Evolutionary conservation across 805 yeast species (phyloP).

Genomic region (Saturnispora serradocipensis): DNA sequence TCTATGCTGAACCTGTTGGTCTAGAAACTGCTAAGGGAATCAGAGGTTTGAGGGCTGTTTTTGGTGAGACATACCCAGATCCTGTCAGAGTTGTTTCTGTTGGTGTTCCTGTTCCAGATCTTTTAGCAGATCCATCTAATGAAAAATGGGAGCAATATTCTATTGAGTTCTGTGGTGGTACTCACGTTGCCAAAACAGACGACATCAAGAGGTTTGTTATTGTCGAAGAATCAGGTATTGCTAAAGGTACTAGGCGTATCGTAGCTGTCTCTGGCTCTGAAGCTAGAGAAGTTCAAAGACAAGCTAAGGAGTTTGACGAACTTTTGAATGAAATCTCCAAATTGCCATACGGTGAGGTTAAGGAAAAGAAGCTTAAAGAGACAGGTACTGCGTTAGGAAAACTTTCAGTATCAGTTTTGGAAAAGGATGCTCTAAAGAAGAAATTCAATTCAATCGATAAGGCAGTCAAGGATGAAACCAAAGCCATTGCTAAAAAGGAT

Average conservation of each 20-base stretch:
- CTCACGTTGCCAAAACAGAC: conserved; percentile 87
- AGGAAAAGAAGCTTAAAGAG: conserved; percentile 78
- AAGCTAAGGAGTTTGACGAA: conserved; percentile 63
- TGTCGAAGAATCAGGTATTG: conserved; percentile 93
- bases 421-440: conserved; percentile 66
- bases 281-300: conserved; percentile 82
- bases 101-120: conserved; percentile 81
- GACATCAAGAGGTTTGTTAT: conserved; percentile 88
- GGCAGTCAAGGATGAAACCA: conserved; percentile 77
- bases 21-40: conserved; percentile 66
- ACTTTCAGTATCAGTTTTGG: conserved; percentile 70
- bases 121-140: conserved; percentile 61
- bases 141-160: conserved; percentile 71
- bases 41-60: conserved; percentile 89
- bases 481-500: conserved; percentile 82
- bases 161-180: conserved; percentile 98
- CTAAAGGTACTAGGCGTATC: conserved; percentile 96
- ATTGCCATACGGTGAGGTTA: conserved; percentile 62
- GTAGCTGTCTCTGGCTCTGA: conserved; percentile 93
- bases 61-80: conserved; percentile 98
- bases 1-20: conserved; percentile 76
- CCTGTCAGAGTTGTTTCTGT: conserved; percentile 97
- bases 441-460: conserved; percentile 76
- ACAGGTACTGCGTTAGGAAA: conserved; percentile 77
- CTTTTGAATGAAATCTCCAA: conserved; percentile 50